Evolutionary conservation across 352 stramenopile species (phyloP), one percentile per base, ranked within the genome.

Genomic region (Phytophthora brassicae): DNA sequence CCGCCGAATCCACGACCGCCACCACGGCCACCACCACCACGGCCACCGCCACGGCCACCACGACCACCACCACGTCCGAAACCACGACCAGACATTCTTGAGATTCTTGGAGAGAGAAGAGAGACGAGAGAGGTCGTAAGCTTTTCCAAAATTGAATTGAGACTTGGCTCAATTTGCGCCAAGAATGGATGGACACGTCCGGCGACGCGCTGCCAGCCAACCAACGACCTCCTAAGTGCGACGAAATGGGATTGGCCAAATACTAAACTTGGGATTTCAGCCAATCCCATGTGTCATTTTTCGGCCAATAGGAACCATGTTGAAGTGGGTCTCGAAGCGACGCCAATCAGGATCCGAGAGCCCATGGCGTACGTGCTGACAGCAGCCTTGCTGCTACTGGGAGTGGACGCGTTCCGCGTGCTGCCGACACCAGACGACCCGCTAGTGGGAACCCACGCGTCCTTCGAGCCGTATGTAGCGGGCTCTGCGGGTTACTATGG

Each of bases 401-500:
- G 6, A 2, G n/a, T 44, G 17, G n/a, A 6, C n/a, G 16, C 38
- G 3, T 44, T 44, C 38, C 38, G 42, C n/a, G 61, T 9, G 36
- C 17, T 48, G 23, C 0, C 3, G 41, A 43, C 70, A 22, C 55
- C 53, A 0, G 62, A 43, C 3, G 76, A 89, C 13, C 68, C 70
- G 7, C 28, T 70, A 3, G 54, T 61, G 1, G 55, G 45, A 5
- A 75, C 71, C 9, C 61, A 57, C 9, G 83, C 83, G 1, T 68
- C 77, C 6, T 97, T 97, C 44, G 72, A 87, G 52, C 90, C 92
- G 13, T 97, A 97, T 56, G 84, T 81, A 6, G 58, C 55, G 7
- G 91, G 92, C 14, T 79, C 79, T 44, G 92, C 95, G 1, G 90
- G 88, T 13, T 87, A 89, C 58, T 92, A 90, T 35, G 88, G 91